These are phyloP conservation scores for Sporothrix phasma DNA, from an alignment of 2,329 filamentous ascomycete species.

Conservation along the genomic window DNA sequence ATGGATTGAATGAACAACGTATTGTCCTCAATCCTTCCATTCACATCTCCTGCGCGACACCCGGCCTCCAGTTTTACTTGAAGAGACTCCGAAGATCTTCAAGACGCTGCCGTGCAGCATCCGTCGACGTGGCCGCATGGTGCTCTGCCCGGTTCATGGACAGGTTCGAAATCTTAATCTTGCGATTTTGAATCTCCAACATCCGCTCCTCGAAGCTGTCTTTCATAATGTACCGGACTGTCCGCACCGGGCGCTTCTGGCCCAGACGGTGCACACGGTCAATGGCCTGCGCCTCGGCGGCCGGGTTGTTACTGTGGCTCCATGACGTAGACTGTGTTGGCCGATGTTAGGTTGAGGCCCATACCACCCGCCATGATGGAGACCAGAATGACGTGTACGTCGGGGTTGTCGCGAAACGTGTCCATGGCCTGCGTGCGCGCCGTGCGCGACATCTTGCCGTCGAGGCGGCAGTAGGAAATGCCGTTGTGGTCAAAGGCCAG, in stretches of 20 bases:
- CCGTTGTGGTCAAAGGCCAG: conserved; percentile 59
- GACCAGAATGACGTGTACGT: conserved; percentile 72
- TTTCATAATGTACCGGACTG: conserved; percentile 80
- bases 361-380: conserved; percentile 88
- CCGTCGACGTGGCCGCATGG: conserved; percentile 27
- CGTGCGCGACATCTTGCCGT: conserved; percentile 74
- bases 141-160: conserved; percentile 26
- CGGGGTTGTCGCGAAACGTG: conserved; percentile 61
- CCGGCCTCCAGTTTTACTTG: conserved; percentile 15
- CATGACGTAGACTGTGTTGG: conserved; percentile 88
- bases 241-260: conserved; percentile 80
- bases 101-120: conserved; percentile 34
- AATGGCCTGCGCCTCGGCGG: conserved; percentile 85
- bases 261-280: conserved; percentile 88
- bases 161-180: conserved; percentile 79
- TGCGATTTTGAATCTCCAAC: conserved; percentile 79
- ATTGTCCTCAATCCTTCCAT: too few relatives aligned
- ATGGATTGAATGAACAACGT: not conserved
- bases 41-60: not conserved
- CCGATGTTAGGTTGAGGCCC: conserved; percentile 80
- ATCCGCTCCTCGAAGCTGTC: conserved; percentile 93
- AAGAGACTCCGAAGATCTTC: conserved; percentile 51
- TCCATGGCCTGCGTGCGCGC: conserved; percentile 68
- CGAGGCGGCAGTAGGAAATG: conserved; percentile 70
- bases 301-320: conserved; percentile 97